phyloP scores from a whole-genome alignment of 1,139 yeast genomes.

The Saccharomycopsis hybrid region DNA sequence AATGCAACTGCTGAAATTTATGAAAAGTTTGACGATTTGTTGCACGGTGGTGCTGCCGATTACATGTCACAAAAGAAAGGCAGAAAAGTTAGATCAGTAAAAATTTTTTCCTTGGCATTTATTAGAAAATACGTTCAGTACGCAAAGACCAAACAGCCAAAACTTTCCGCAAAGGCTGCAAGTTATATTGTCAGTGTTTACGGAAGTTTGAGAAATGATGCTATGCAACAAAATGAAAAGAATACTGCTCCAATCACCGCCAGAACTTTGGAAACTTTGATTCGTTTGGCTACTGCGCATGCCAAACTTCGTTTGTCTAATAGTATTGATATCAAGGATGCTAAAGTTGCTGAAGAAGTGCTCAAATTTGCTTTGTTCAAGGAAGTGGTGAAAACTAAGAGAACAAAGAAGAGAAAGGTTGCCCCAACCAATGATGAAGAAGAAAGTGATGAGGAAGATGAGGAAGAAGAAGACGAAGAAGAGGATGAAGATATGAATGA shows the following conservation, averaged over 20 bases:
- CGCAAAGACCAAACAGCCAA: conserved; percentile 88
- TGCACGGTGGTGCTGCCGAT: conserved; percentile 70
- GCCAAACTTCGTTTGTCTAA: conserved; percentile 87
- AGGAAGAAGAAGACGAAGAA: conserved; percentile 28
- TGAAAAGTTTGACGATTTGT: conserved; percentile 75
- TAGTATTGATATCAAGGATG: conserved; percentile 70
- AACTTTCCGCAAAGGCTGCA: conserved; percentile 70
- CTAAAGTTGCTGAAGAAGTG: conserved; percentile 78
- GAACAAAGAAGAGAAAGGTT: conserved; percentile 30
- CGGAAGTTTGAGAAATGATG: conserved; percentile 78
- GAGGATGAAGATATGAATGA: conserved; percentile 28
- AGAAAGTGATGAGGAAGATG: conserved; percentile 29
- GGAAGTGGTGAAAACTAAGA: conserved; percentile 44
- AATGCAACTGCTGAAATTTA: conserved; percentile 48
- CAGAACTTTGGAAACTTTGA: conserved; percentile 92
- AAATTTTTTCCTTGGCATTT: conserved; percentile 75
- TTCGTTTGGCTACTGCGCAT: conserved; percentile 94
- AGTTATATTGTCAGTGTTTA: conserved; percentile 77
- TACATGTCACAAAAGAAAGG: conserved; percentile 26
- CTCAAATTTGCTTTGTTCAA: conserved; percentile 82
- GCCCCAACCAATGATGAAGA: conserved; percentile 25
- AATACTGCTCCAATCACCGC: conserved; percentile 96
- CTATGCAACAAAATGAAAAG: conserved; percentile 61
- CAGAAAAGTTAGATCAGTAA: conserved; percentile 38
- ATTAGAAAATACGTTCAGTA: conserved; percentile 89